Conservation (phyloP, 768 basidiomycete genomes). For the Butyriboletus loyo region DNA sequence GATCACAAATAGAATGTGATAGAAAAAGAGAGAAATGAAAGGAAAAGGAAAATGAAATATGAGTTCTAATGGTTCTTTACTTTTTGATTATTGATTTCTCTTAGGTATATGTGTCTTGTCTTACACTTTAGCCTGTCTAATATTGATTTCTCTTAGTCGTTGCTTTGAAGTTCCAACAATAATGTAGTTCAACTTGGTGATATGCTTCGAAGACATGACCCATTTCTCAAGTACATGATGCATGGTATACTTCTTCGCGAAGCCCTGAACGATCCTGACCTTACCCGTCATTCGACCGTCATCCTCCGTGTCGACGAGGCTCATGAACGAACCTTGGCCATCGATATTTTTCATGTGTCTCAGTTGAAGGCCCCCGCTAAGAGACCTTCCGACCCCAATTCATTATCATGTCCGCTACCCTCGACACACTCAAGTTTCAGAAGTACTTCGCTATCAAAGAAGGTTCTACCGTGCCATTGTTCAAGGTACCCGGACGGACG, state of each 20-base stretch:
- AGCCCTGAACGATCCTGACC: slow-evolving; percentile 93
- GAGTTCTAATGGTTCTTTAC: no score
- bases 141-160: no score
- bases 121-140: no score
- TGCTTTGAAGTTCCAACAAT: no score
- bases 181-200: slow-evolving; percentile 83
- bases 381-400: slow-evolving; percentile 84
- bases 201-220: slow-evolving; percentile 87
- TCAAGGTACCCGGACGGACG: slow-evolving; percentile 90
- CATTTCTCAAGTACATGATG: slow-evolving; percentile 99
- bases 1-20: no score
- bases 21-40: no score
- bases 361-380: slow-evolving; percentile 80
- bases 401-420: slow-evolving; percentile 97
- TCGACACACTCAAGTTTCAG: slow-evolving; percentile 95
- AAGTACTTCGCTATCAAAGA: slow-evolving; percentile 73
- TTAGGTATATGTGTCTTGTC: no score
- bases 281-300: slow-evolving; percentile 91
- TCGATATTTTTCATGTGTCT: slow-evolving; percentile 99
- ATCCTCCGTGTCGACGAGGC: slow-evolving; percentile 99
- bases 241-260: slow-evolving; percentile 99
- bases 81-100: no score
- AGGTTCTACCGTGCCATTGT: slow-evolving; percentile 59
- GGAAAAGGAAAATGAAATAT: no score
- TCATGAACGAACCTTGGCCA: slow-evolving; percentile 96